Conservation (phyloP, 2,329 filamentous ascomycete species). For the Cercospora berteroae region DNA sequence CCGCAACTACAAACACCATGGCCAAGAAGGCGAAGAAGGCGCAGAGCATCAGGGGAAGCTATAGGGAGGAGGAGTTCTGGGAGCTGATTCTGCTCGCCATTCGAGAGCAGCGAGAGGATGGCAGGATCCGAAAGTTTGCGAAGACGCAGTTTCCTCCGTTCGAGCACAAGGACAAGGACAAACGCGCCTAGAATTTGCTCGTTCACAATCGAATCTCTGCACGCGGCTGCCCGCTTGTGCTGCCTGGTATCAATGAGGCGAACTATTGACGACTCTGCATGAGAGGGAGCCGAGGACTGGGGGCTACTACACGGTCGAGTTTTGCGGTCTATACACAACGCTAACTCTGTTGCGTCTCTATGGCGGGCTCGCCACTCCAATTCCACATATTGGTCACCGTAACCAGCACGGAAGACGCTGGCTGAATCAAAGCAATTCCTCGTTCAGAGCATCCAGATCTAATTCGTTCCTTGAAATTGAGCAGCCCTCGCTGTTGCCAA, state of each 20-base stretch:
- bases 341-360: neutral
- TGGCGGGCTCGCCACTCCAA: neutral
- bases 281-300: neutral
- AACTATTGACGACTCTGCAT: neutral
- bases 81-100: neutral
- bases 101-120: neutral
- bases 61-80: constrained; percentile 1
- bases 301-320: neutral
- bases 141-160: neutral
- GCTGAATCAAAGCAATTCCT: neutral
- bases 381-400: neutral
- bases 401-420: neutral
- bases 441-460: neutral
- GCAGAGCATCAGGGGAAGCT: neutral
- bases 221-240: neutral
- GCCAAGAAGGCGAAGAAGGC: neutral
- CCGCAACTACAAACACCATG: neutral
- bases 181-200: neutral
- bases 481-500: neutral
- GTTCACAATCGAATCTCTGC: neutral
- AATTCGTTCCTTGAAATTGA: neutral
- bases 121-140: neutral
- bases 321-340: neutral
- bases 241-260: neutral
- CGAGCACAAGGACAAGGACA: constrained; percentile 5